phyloP scores from a whole-genome alignment of 2,329 filamentous ascomycete species.

The Penicillium sp. region DNA sequence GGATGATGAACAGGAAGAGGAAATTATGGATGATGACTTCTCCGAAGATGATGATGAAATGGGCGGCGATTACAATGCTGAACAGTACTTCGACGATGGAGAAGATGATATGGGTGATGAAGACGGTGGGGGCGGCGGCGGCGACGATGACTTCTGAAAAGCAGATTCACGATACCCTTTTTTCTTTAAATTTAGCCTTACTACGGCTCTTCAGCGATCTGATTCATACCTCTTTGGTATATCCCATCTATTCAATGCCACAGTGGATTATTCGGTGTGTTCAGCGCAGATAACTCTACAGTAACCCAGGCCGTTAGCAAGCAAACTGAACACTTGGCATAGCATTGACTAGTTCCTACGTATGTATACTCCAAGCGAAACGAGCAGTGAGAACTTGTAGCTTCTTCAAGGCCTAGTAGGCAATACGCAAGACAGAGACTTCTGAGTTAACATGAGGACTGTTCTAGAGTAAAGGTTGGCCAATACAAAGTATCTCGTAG shows the following conservation, averaged over 20 bases:
- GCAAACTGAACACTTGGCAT: not conserved
- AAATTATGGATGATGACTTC: constrained; percentile 58
- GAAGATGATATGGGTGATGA: constrained; percentile 57
- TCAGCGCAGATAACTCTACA: not conserved
- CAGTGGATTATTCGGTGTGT: not conserved
- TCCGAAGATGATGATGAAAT: constrained; percentile 61
- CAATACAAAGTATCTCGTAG: not conserved
- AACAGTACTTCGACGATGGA: constrained; percentile 64
- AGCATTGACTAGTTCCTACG: not conserved
- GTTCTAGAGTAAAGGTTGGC: not conserved
- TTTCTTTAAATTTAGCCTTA: constrained; percentile 18
- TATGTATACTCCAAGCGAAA: not conserved
- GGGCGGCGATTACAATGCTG: constrained; percentile 63
- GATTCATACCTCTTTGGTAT: not conserved
- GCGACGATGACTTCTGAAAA: constrained; percentile 45
- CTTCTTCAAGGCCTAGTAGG: not conserved
- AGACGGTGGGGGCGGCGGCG: constrained; percentile 52
- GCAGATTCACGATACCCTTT: constrained; percentile 33
- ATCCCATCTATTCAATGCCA: not conserved
- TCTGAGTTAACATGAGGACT: not conserved
- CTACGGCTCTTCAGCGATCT: not conserved
- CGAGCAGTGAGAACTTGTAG: not conserved
- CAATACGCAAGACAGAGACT: not conserved
- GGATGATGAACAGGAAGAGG: constrained; percentile 49
- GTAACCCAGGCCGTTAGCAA: not conserved